phyloP scores from a whole-genome alignment of 1,139 yeast genomes.

The Yamadazyma songkhlaensis region DNA sequence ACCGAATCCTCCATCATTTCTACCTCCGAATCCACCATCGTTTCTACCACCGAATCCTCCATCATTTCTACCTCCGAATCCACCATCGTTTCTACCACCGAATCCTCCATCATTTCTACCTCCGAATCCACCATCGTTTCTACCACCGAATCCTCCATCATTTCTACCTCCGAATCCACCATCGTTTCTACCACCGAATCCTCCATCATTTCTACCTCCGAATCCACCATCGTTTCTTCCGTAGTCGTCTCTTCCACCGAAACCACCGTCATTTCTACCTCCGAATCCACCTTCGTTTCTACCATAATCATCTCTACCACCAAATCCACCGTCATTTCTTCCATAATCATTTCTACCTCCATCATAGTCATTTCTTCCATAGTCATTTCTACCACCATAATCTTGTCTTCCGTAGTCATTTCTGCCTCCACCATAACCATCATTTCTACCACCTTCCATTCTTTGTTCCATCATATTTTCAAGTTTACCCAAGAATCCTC shows the following conservation, averaged over 20 bases:
- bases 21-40: slow-evolving; percentile 10
- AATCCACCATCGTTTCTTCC: slow-evolving; percentile 2
- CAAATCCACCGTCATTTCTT: slow-evolving; percentile 8
- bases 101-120: slow-evolving; percentile 6
- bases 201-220: slow-evolving; percentile 3
- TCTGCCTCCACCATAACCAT: slow-evolving; percentile 6
- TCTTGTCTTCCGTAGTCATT: slow-evolving; percentile 10
- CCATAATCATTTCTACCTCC: slow-evolving; percentile 9
- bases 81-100: slow-evolving; percentile 10
- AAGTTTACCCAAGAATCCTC: slow-evolving; percentile 13
- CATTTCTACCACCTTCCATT: neutral
- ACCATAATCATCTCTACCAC: slow-evolving; percentile 9
- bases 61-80: slow-evolving; percentile 10
- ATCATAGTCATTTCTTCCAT: slow-evolving; percentile 10
- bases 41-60: slow-evolving; percentile 13
- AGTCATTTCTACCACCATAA: slow-evolving; percentile 6
- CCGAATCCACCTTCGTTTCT: slow-evolving; percentile 11
- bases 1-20: slow-evolving; percentile 5
- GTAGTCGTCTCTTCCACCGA: slow-evolving; percentile 7
- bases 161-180: slow-evolving; percentile 6
- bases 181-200: slow-evolving; percentile 10
- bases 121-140: slow-evolving; percentile 6
- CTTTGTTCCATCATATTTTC: slow-evolving; percentile 9
- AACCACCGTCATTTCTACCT: slow-evolving; percentile 8
- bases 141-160: slow-evolving; percentile 5